Evolutionary conservation across 805 yeast species (phyloP).

Genomic region (Gaillardinia entomophila): DNA sequence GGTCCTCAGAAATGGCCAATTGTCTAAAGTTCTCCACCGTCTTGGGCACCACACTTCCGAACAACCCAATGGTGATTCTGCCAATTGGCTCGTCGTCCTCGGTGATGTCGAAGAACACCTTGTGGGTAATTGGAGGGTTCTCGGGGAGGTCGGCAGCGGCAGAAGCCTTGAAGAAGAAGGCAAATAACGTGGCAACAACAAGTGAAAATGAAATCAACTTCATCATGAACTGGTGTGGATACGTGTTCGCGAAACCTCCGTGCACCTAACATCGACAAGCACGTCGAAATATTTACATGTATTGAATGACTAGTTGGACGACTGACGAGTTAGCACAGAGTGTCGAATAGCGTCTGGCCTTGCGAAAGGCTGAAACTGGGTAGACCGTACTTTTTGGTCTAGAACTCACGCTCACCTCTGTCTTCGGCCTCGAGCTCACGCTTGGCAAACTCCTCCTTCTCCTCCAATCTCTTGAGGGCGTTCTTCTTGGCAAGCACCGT

Average conservation of each 20-base stretch:
- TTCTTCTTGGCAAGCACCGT: slow-evolving; percentile 45
- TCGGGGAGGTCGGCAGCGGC: slow-evolving; percentile 17
- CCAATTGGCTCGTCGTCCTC: slow-evolving; percentile 79
- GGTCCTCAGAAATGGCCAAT: slow-evolving; percentile 50
- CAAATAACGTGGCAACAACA: slow-evolving; percentile 6
- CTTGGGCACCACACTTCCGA: slow-evolving; percentile 72
- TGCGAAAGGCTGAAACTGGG: too few species aligned
- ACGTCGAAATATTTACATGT: too few species aligned
- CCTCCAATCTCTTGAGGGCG: slow-evolving; percentile 56
- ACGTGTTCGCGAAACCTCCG: too few species aligned
- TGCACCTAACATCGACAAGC: too few species aligned
- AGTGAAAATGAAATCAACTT: slow-evolving; percentile 6
- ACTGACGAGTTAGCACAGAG: too few species aligned
- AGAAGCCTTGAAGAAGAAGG: slow-evolving; percentile 6
- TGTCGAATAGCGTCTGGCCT: too few species aligned
- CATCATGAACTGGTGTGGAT: slow-evolving; percentile 5
- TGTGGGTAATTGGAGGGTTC: slow-evolving; percentile 60
- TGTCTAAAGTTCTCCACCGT: slow-evolving; percentile 32
- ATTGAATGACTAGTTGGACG: too few species aligned
- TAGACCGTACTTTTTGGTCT: too few species aligned
- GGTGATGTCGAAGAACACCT: slow-evolving; percentile 79
- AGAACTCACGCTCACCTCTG: slow-evolving; percentile 39
- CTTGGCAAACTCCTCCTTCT: slow-evolving; percentile 36
- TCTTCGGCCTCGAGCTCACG: slow-evolving; percentile 36
- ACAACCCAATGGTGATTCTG: slow-evolving; percentile 79